Evolutionary conservation across 2,329 filamentous ascomycete genomes (phyloP), one percentile per base, ranked within the genome.

Genomic region (Colletotrichum ledebouriae): DNA sequence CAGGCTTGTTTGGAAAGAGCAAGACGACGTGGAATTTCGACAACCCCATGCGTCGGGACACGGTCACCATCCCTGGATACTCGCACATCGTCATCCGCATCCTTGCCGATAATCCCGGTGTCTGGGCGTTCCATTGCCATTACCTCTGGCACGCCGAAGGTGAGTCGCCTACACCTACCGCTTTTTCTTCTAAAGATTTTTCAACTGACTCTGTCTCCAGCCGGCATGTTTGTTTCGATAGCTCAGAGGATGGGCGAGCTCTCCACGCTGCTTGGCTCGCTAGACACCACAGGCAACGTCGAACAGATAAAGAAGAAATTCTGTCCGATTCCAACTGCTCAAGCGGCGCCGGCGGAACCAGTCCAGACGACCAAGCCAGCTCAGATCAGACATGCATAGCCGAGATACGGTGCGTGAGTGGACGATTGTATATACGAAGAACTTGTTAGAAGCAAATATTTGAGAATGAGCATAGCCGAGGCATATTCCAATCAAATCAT

Each of bases 101-200:
- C 10, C 78, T 86, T 1, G 81, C 86, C 0, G 86, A 89, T 69
- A 89, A 89, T 72, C 83, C 86, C 0, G 87, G 87, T 1, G 72
- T 86, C 0, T 89, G 87, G 87, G 81, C 84, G 0, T 82, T 89
- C 37, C 87, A 89, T 73, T 89, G 87, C 71, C 87, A 89, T 70
- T 83, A 87, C 63, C 78, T 81, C 0, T 89, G 87, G 87, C 87
- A 89, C 72, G 80, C 82, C 0, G 86, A 87, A 58, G 67, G 67
- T 63, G 11, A 1, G 63, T 67, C 11, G 3, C n/a, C n/a, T 13
- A 2, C 20, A 20, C 22, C 12, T 25, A 34, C 1, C 6, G n/a
- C 15, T 46, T n/a, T 20, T n/a, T 11, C 15, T 6, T 20, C 25
- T 17, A 6, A 29, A 29, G 6, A 4, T n/a, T 29, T 22, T 22